Evolutionary conservation across 148 eudicot species (phyloP), one percentile per base, ranked within the genome.

Genomic region (Mesembryanthemum crystallinum): DNA sequence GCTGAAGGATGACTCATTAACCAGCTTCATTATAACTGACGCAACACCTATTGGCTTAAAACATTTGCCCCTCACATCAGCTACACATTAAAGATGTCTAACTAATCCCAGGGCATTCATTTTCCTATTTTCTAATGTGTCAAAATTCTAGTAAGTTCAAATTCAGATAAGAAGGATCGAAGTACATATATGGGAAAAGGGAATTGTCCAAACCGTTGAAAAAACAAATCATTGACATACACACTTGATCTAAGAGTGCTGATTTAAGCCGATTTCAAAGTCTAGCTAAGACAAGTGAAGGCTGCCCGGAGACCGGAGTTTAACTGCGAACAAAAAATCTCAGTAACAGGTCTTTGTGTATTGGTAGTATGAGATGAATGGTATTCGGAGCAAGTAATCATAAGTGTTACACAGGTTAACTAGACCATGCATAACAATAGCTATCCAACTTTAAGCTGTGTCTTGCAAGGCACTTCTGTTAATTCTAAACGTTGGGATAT

Each of bases 1-100:
- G 95, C 89, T 21, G 80, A 75, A 62, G 86, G 88, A 75, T 88
- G 90, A 75, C 71, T 45, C 49, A 8, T 45, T 9, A 45, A 45
- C 49, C 49, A 45, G 49, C 11, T 45, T 45, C 49, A 10, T 45
- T 45, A 45, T 45, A 8, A 11, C 14, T 11, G 49, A 45, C 49
- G 7, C 49, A 45, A 11, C 14, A 45, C 2, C 14, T 6, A 45
- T 45, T 13, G 49, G 9, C 49, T 45, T 45, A n/a, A n/a, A 45
- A 45, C 49, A 45, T 45, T 8, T 45, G 11, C 49, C 49, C 49
- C 49, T 45, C 14, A 45, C 7, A 13, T 11, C 49, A 45, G 6
- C 2, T 45, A 8, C 49, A 45, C 11, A 45, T 45, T 10, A 45
- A 45, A 13, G 49, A 55, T 47, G 63, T 57, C 30, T 37, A 55